Conservation (phyloP, 2,329 filamentous ascomycete species). For the Epichloe bromicola region DNA sequence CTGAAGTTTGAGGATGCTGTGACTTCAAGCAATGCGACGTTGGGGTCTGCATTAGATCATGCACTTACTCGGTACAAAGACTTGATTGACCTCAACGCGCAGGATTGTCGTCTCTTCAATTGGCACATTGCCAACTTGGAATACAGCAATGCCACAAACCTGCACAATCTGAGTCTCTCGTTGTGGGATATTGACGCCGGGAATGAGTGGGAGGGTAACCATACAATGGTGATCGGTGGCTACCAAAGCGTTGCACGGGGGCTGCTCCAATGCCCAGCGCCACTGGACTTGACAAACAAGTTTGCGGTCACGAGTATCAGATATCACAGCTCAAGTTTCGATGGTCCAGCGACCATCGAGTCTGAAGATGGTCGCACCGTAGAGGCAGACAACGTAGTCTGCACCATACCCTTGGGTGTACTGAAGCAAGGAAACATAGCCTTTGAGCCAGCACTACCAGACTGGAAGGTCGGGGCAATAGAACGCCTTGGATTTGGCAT, state of each 20-base stretch:
- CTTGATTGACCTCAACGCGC: slow-evolving; percentile 69
- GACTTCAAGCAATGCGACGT: slow-evolving; percentile 51
- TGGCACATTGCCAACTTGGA: slow-evolving; percentile 98
- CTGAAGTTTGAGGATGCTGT: slow-evolving; percentile 59
- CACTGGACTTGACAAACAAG: slow-evolving; percentile 64
- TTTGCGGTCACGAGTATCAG: slow-evolving; percentile 59
- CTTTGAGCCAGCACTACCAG: slow-evolving; percentile 85
- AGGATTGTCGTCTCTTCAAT: slow-evolving; percentile 83
- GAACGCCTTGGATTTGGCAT: slow-evolving; percentile 80
- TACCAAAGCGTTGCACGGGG: slow-evolving; percentile 86
- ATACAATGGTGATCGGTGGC: slow-evolving; percentile 85
- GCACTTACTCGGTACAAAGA: slow-evolving; percentile 79
- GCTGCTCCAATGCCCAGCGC: slow-evolving; percentile 61
- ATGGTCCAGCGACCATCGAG: slow-evolving; percentile 46
- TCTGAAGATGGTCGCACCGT: slow-evolving; percentile 67
- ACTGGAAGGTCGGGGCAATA: slow-evolving; percentile 74
- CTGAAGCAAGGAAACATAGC: slow-evolving; percentile 68
- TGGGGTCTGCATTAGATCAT: slow-evolving; percentile 85
- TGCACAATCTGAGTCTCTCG: slow-evolving; percentile 73
- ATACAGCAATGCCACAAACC: slow-evolving; percentile 88
- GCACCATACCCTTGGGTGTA: slow-evolving; percentile 82
- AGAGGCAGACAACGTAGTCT: slow-evolving; percentile 81
- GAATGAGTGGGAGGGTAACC: slow-evolving; percentile 92
- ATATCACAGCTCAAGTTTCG: slow-evolving; percentile 39
- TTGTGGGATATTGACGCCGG: slow-evolving; percentile 97